Percentiles rank a stretch among this genome's conserved stretches.
Conservation (phyloP, 2,329 filamentous ascomycete species). For the Arthrocladium fulminans region DNA sequence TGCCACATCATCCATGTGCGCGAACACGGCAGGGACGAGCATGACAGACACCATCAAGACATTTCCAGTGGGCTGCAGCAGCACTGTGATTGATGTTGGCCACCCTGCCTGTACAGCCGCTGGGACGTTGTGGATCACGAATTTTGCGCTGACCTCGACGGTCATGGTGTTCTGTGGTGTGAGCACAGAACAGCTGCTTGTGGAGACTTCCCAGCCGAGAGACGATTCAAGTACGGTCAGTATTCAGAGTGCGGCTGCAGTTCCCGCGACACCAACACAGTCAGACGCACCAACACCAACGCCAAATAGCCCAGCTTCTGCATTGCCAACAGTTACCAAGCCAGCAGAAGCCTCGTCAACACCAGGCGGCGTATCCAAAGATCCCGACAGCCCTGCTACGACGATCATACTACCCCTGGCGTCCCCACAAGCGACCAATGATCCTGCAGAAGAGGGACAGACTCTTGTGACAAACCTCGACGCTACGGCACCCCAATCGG, state of each 20-base stretch:
- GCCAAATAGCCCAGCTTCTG: too few species aligned
- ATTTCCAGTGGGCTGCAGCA: background rate
- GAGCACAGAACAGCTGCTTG: background rate
- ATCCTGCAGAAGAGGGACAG: background rate
- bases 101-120: background rate
- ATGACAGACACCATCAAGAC: background rate
- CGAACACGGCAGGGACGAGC: background rate
- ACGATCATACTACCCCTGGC: background rate
- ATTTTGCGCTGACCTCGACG: slow-evolving; percentile 1
- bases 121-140: background rate
- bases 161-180: background rate
- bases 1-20: background rate
- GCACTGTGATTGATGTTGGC: background rate
- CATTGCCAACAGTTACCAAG: too few species aligned
- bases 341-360: too few species aligned
- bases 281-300: background rate
- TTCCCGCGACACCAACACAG: background rate
- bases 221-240: too few species aligned
- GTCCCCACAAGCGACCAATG: background rate
- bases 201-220: background rate
- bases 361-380: background rate
- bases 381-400: background rate
- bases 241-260: background rate
- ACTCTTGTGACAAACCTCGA: background rate
- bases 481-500: background rate